phyloP scores from a whole-genome alignment of 805 yeast genomes.

The Zygotorulaspora chibaensis region DNA sequence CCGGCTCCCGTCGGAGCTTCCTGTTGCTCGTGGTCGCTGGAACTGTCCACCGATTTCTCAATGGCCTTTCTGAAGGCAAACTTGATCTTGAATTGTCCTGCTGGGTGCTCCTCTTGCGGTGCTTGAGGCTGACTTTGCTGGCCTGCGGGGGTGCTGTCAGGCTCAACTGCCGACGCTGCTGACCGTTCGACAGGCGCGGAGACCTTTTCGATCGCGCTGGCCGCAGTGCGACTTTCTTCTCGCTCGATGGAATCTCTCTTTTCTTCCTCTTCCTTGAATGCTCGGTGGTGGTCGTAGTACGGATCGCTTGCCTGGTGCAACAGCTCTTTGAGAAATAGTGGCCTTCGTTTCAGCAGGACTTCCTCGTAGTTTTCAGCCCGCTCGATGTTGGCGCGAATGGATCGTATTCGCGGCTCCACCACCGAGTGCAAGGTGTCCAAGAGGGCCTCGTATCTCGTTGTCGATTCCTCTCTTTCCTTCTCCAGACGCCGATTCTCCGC shows the following conservation, averaged over 20 bases:
- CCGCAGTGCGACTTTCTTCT: constrained; percentile 3
- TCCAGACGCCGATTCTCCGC: constrained; percentile 17
- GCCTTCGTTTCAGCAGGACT: constrained; percentile 12
- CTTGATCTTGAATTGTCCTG: constrained; percentile 24
- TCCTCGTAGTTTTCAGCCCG: constrained; percentile 19
- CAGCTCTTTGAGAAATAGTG: constrained; percentile 24
- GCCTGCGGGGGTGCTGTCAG: not conserved
- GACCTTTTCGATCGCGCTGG: not conserved
- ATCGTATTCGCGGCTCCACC: constrained; percentile 20
- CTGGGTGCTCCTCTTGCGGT: not conserved
- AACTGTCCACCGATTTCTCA: constrained; percentile 15
- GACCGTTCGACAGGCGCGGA: not conserved
- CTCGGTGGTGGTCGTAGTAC: constrained; percentile 28
- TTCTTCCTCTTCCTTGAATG: constrained; percentile 24
- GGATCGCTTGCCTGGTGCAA: constrained; percentile 22
- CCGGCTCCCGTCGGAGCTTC: not conserved
- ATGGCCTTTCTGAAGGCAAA: constrained; percentile 24
- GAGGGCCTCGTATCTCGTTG: constrained; percentile 16
- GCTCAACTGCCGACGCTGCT: not conserved
- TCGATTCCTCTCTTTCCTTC: constrained; percentile 13
- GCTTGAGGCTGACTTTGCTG: constrained; percentile 4
- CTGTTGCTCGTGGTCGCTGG: not conserved
- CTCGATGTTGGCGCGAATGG: constrained; percentile 13
- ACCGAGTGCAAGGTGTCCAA: constrained; percentile 13
- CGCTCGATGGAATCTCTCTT: constrained; percentile 18